Conservation (phyloP, 2,329 filamentous ascomycete genomes). For the Penicillium verrucosum region DNA sequence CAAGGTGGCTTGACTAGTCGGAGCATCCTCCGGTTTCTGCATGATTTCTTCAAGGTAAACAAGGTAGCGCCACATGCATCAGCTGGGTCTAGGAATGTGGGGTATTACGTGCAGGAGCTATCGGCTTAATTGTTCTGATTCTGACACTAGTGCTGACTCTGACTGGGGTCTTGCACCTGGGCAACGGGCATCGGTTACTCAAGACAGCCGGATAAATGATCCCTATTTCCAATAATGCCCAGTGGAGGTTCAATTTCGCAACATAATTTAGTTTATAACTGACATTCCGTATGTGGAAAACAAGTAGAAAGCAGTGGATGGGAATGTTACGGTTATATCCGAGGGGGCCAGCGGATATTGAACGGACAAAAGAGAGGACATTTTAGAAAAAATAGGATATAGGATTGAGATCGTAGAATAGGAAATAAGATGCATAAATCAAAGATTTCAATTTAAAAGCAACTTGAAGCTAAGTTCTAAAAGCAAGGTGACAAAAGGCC, state of each 20-base stretch:
- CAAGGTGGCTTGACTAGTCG: constrained; percentile 12
- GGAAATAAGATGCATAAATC: too few species aligned
- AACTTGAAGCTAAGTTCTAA: not conserved
- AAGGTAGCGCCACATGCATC: not conserved
- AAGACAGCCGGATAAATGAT: not conserved
- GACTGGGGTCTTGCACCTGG: not conserved
- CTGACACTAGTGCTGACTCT: not conserved
- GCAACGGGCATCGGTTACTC: not conserved
- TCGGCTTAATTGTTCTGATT: not conserved
- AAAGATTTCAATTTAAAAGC: not conserved
- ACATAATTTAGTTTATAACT: not conserved
- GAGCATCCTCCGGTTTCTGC: constrained; percentile 11
- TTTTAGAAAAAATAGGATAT: not conserved
- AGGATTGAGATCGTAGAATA: not conserved
- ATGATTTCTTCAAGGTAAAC: constrained; percentile 1
- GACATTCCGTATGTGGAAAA: not conserved
- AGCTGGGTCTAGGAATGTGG: not conserved
- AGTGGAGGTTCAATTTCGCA: not conserved
- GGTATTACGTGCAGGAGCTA: not conserved
- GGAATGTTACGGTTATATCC: not conserved
- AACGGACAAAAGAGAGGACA: not conserved
- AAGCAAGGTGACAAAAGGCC: not conserved
- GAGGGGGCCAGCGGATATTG: too few species aligned
- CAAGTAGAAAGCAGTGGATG: not conserved
- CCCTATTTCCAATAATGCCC: not conserved